Conservation (phyloP, 306 rosid species). For the Canavalia ensiformis region DNA sequence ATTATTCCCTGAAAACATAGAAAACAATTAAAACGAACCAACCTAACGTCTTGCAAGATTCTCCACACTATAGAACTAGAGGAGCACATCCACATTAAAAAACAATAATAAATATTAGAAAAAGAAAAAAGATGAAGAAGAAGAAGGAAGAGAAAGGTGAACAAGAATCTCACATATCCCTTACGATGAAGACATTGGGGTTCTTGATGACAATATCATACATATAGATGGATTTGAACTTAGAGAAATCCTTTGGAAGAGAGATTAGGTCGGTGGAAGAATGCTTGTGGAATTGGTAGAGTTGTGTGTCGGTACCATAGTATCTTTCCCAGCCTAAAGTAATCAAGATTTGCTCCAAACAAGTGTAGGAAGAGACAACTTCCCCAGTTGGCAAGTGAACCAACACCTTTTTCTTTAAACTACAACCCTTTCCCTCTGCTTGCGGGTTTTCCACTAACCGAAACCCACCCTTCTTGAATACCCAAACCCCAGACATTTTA, state of each 20-base stretch:
- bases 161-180: conserved; percentile 50
- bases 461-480: conserved; percentile 68
- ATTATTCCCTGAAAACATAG: too few relatives aligned
- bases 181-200: conserved; percentile 76
- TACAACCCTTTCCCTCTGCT: conserved; percentile 29
- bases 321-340: conserved; percentile 88
- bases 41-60: not conserved
- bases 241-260: conserved; percentile 70
- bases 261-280: conserved; percentile 79
- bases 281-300: conserved; percentile 73
- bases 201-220: conserved; percentile 78
- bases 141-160: too few relatives aligned
- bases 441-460: conserved; percentile 61
- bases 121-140: too few relatives aligned
- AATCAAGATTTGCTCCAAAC: conserved; percentile 61
- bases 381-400: conserved; percentile 71
- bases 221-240: conserved; percentile 76
- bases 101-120: too few relatives aligned
- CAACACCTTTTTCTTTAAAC: conserved; percentile 54
- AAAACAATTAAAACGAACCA: not conserved
- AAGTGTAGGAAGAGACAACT: conserved; percentile 60
- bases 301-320: conserved; percentile 64
- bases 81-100: too few relatives aligned
- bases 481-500: conserved; percentile 78
- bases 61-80: not conserved